These are phyloP conservation scores for Boletellus ananas DNA, from an alignment of 768 basidiomycete genomes.

Conservation along the genomic window DNA sequence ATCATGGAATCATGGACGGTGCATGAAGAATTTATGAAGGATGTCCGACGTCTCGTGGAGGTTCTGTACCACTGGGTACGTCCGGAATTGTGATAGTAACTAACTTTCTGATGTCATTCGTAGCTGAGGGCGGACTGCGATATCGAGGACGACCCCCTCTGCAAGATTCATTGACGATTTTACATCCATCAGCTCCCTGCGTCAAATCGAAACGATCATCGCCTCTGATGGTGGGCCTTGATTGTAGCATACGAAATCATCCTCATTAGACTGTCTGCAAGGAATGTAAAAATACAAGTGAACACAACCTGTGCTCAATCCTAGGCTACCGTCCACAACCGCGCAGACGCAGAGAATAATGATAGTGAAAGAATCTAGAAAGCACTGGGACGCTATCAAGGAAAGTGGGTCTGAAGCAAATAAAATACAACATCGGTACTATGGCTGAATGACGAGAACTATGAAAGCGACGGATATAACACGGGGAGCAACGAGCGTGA, in stretches of 20 bases:
- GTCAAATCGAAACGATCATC: constrained; percentile 15
- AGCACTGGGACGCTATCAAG: background rate
- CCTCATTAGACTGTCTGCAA: constrained; percentile 5
- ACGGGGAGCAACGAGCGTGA: constrained; percentile 15
- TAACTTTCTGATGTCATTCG: too few species aligned
- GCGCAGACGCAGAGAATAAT: constrained; percentile 12
- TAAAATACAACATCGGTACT: constrained; percentile 14
- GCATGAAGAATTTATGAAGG: too few species aligned
- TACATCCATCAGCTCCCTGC: too few species aligned
- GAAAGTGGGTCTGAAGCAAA: constrained; percentile 6
- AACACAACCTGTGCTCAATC: background rate
- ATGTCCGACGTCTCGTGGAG: background rate
- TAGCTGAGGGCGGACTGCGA: too few species aligned
- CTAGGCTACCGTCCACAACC: constrained; percentile 2
- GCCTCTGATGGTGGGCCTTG: constrained; percentile 3
- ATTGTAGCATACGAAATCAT: background rate
- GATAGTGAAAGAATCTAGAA: constrained; percentile 6
- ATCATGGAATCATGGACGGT: too few species aligned
- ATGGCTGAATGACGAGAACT: constrained; percentile 1
- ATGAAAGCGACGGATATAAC: constrained; percentile 1
- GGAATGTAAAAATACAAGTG: constrained; percentile 20
- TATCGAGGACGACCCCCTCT: too few species aligned
- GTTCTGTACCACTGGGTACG: background rate
- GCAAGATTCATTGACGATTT: too few species aligned
- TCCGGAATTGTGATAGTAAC: background rate